Conservation (phyloP, 2,329 filamentous ascomycete species). For the Rhynchosporium agropyri region DNA sequence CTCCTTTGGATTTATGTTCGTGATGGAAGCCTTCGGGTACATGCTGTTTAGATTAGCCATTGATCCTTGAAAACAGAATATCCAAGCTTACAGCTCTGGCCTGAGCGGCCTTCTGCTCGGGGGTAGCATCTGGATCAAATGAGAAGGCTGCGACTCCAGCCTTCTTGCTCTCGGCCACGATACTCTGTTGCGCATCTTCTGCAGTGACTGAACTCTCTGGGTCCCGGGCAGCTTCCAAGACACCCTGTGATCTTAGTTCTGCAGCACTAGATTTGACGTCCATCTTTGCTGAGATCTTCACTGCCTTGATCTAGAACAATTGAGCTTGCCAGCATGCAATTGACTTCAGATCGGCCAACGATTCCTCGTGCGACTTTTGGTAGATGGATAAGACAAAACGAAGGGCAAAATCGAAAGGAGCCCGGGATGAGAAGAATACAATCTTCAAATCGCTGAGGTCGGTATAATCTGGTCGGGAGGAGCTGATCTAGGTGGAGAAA, state of each 20-base stretch:
- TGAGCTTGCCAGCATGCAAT: constrained; percentile 11
- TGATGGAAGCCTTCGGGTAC: constrained; percentile 67
- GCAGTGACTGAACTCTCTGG: constrained; percentile 68
- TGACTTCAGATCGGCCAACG: constrained; percentile 3
- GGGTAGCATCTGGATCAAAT: constrained; percentile 83
- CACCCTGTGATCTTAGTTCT: constrained; percentile 82
- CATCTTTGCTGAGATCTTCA: constrained; percentile 31
- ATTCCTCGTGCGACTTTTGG: not conserved
- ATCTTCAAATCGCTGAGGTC: constrained; percentile 11
- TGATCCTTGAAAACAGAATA: constrained; percentile 11
- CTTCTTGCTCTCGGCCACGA: constrained; percentile 76
- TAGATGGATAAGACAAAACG: not conserved
- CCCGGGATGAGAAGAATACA: not conserved
- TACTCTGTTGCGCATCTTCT: constrained; percentile 70
- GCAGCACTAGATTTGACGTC: constrained; percentile 40
- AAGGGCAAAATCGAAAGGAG: not conserved
- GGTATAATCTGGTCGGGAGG: not conserved
- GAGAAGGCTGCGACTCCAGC: constrained; percentile 62
- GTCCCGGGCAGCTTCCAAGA: constrained; percentile 74
- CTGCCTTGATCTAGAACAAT: constrained; percentile 16
- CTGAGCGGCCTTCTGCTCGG: constrained; percentile 82
- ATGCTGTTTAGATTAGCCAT: constrained; percentile 49
- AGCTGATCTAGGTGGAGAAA: not conserved
- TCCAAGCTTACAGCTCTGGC: constrained; percentile 66
- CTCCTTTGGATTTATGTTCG: constrained; percentile 61